Evolutionary conservation across 495 filamentous ascomycete genomes (phyloP), one percentile per base, ranked within the genome.

Genomic region (Trypethelium eluteriae): DNA sequence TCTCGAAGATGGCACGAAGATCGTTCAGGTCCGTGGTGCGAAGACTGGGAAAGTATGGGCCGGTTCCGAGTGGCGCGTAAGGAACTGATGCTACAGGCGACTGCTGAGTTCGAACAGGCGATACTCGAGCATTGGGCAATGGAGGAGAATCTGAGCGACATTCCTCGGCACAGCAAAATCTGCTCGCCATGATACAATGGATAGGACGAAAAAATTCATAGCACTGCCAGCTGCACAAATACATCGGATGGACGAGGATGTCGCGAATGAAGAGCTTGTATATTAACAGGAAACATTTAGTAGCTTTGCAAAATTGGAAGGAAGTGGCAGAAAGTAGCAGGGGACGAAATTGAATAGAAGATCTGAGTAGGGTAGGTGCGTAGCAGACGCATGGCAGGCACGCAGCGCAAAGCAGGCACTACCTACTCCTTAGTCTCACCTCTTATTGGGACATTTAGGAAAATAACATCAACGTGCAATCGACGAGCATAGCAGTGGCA

Each of bases 151-250:
- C 32, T 7, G 53, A 18, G 6, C 53, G 53, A 36, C 10, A 18
- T 7, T 36, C 53, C 36, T 59, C 53, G 32, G 53, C n/a, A 14
- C 53, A 59, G 53, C 53, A 59, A 10, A 59, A 14, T 59, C 53
- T 59, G 53, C 53, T 59, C 32, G 53, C 53, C 53, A 59, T 59
- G 14, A 32, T 32, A 7, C 7, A 59, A 59, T 59, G 53, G 3
- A 10, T 11, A 3, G 34, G n/a, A 9, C 25, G 18, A 36, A 59
- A 36, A 10, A 35, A 35, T 59, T 36, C 34, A 36, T 34, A 59
- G 25, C 32, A 59, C 32, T 59, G 53, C 53, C 34, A 35, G 14
- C 3, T 59, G n/a, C 32, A 59, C 7, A 9, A n/a, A 35, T 36
- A 59, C 11, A 10, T 10, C 2, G 7, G 6, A 59, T n/a, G 53